Conservation (phyloP, 345 rosid species). For the Streptanthus diversifolius region DNA sequence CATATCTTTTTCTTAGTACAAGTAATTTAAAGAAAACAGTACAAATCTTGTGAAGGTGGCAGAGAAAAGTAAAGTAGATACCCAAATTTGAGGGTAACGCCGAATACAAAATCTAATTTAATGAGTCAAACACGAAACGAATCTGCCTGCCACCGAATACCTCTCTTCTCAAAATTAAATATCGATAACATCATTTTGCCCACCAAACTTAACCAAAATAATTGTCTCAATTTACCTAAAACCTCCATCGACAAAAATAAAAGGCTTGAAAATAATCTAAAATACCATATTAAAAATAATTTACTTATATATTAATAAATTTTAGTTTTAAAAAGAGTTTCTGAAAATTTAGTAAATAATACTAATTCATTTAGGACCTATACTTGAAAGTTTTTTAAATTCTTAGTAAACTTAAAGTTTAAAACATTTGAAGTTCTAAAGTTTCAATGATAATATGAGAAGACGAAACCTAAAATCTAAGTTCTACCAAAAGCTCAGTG, state of each 20-base stretch:
- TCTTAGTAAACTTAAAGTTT: background rate
- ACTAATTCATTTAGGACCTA: background rate
- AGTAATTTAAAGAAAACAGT: background rate
- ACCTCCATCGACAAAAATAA: background rate
- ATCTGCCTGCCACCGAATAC: constrained; percentile 22
- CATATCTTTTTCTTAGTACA: background rate
- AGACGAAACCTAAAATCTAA: background rate
- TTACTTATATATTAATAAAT: background rate
- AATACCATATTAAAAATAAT: background rate
- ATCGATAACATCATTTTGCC: constrained; percentile 1
- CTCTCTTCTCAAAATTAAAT: background rate
- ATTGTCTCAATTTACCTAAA: constrained; percentile 11
- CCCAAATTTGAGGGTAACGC: constrained; percentile 24
- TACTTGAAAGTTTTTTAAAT: background rate
- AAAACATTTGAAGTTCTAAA: background rate
- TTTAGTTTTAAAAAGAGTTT: background rate
- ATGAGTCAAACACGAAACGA: constrained; percentile 33
- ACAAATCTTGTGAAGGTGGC: background rate
- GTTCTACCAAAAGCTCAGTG: background rate
- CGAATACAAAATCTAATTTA: constrained; percentile 32
- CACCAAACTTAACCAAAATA: constrained; percentile 34
- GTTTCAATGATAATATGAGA: background rate
- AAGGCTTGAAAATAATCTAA: background rate
- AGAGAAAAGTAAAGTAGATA: constrained; percentile 23
- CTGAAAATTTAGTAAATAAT: background rate